phyloP scores from a whole-genome alignment of 2,329 filamentous ascomycete genomes.

The Calonectria leucothoes region DNA sequence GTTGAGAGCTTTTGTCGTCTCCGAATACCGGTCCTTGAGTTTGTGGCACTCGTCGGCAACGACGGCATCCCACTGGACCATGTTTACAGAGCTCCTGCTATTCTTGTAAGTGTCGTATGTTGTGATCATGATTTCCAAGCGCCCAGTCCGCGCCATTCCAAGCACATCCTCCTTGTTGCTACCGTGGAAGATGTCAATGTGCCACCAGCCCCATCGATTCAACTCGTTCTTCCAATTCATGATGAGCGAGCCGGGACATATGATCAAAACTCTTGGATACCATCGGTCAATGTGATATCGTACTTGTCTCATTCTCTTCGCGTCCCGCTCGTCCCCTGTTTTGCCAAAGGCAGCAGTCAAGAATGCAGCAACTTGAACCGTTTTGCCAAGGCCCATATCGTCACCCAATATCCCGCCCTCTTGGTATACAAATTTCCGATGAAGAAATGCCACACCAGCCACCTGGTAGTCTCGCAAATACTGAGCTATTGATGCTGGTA shows the following conservation, averaged over 20 bases:
- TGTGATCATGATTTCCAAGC: constrained; percentile 91
- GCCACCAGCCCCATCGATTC: constrained; percentile 95
- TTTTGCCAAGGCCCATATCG: constrained; percentile 98
- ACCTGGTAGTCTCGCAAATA: constrained; percentile 95
- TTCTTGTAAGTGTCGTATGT: constrained; percentile 93
- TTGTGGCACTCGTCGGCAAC: constrained; percentile 94
- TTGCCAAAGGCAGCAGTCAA: constrained; percentile 94
- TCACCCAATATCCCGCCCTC: constrained; percentile 92
- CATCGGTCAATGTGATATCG: constrained; percentile 72
- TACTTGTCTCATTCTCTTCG: constrained; percentile 88
- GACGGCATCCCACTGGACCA: constrained; percentile 91
- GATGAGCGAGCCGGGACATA: constrained; percentile 90
- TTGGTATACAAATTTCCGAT: constrained; percentile 90
- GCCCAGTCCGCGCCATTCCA: constrained; percentile 77
- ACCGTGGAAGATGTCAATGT: constrained; percentile 85
- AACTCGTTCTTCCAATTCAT: constrained; percentile 93
- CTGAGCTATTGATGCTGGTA: constrained; percentile 90
- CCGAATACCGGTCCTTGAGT: constrained; percentile 83
- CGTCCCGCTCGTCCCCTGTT: constrained; percentile 87
- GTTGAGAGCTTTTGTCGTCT: constrained; percentile 87
- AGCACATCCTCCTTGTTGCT: constrained; percentile 74
- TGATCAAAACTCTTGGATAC: constrained; percentile 83
- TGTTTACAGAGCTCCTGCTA: constrained; percentile 79
- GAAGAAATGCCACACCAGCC: constrained; percentile 85
- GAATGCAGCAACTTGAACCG: constrained; percentile 94